These are phyloP conservation scores for Ceratocystis ficicola DNA, from an alignment of 2,329 filamentous ascomycete species.

Conservation along the genomic window DNA sequence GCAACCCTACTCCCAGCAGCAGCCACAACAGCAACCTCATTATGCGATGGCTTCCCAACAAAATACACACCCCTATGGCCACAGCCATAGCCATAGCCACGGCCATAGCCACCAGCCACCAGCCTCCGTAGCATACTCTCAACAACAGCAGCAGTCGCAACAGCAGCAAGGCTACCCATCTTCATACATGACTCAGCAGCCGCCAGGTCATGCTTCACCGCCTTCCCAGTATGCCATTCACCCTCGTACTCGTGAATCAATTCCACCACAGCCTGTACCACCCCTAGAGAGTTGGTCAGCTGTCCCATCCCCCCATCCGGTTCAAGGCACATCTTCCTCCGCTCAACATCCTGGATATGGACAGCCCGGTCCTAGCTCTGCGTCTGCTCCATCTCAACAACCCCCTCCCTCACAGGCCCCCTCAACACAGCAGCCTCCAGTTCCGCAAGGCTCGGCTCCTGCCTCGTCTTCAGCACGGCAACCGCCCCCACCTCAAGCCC, in stretches of 20 bases:
- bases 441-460: not conserved
- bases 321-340: not conserved
- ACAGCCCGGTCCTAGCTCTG: slow-evolving; percentile 7
- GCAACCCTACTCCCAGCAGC: slow-evolving; percentile 4
- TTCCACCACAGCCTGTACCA: slow-evolving; percentile 2
- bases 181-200: slow-evolving; percentile 11
- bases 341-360: slow-evolving; percentile 1
- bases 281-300: slow-evolving; percentile 10
- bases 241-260: slow-evolving; percentile 10
- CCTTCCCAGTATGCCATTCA: slow-evolving; percentile 18
- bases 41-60: slow-evolving; percentile 28
- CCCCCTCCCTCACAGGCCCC: not conserved
- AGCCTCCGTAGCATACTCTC: slow-evolving; percentile 10
- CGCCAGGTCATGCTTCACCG: slow-evolving; percentile 22
- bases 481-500: not conserved
- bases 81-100: slow-evolving; percentile 19
- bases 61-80: slow-evolving; percentile 30
- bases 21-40: slow-evolving; percentile 28
- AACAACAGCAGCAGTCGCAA: slow-evolving; percentile 23
- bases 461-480: not conserved
- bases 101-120: slow-evolving; percentile 22
- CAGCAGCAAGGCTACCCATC: slow-evolving; percentile 20
- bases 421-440: not conserved
- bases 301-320: slow-evolving; percentile 2
- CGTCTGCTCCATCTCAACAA: slow-evolving; percentile 4